Evolutionary conservation across 768 basidiomycete genomes (phyloP), one percentile per base, ranked within the genome.

Genomic region (Auricularia cornea): DNA sequence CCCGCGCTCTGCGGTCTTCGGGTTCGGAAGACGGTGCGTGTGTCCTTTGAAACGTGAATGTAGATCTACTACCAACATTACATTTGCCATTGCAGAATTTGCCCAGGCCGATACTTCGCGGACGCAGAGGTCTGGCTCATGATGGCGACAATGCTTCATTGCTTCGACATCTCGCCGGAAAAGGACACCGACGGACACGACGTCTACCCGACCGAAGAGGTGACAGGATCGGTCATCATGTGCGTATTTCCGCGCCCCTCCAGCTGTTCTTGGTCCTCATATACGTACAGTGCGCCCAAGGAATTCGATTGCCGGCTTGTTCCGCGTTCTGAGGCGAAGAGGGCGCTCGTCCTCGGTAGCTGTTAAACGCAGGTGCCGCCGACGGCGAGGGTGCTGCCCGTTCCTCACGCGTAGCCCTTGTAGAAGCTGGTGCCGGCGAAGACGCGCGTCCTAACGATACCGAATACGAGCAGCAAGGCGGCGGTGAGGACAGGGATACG

Each of bases 401-500:
- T 92, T 14, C 95, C 95, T 84, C 90, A 92, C 4, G 93, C 70
- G 71, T 96, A 95, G 3, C 89, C 89, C 23, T 26, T 51, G 32
- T 32, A 35, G 38, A n/a, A 10, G 57, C 31, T 32, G 12, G 31
- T 48, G 2, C 41, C 62, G 48, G 65, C 72, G 62, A 76, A 77
- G 66, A 77, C 75, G 67, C 75, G 75, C 23, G 76, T 74, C 71
- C 80, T 80, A 67, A 95, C 84, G 1, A 84, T 89, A 51, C 96
- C 96, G 71, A 98, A 99, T 61, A 95, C 72, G 66, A 99, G 81
- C 14, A 99, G 81, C 14, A 96, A 83, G 63, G 92, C 68, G 3
- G 92, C 92, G 4, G 96, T 99, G 62, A 97, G 73, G 65, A 92
- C 80, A 89, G 0, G 90, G 91, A 68, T 85, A 90, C 54, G 90